Evolutionary conservation across 371 early-diverging fungal genomes (phyloP).

Genomic region (Paraphysoderma sedebokerense): DNA sequence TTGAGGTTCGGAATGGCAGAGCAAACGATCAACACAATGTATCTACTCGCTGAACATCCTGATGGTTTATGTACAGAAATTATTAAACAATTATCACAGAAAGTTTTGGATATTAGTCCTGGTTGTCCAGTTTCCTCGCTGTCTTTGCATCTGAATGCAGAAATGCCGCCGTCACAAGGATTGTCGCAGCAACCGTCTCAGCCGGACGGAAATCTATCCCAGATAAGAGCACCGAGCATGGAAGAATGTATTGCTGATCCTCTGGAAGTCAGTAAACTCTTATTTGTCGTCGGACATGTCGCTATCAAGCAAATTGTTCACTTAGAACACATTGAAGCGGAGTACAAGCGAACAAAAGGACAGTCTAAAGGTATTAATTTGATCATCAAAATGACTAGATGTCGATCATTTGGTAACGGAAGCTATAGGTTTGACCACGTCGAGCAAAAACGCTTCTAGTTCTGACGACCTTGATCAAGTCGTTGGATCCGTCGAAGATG

Average conservation of each 20-base stretch:
- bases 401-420: background rate
- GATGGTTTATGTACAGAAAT: too few species aligned
- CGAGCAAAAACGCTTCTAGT: constrained; percentile 5
- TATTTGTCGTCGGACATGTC: constrained; percentile 85
- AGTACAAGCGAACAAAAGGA: constrained; percentile 57
- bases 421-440: constrained; percentile 6
- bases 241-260: constrained; percentile 27
- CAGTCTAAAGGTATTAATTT: background rate
- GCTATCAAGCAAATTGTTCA: constrained; percentile 89
- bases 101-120: too few species aligned
- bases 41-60: too few species aligned
- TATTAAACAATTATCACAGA: constrained; percentile 8
- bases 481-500: constrained; percentile 82
- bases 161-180: constrained; percentile 3
- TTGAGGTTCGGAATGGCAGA: constrained; percentile 74
- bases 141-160: constrained; percentile 1
- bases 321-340: constrained; percentile 74
- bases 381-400: constrained; percentile 2
- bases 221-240: constrained; percentile 1
- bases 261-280: constrained; percentile 56
- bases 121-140: constrained; percentile 16
- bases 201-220: too few species aligned
- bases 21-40: constrained; percentile 81
- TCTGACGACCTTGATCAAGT: constrained; percentile 77
- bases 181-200: too few species aligned